Conservation (phyloP, 306 rosid species). For the Mimosa bimucronata region DNA sequence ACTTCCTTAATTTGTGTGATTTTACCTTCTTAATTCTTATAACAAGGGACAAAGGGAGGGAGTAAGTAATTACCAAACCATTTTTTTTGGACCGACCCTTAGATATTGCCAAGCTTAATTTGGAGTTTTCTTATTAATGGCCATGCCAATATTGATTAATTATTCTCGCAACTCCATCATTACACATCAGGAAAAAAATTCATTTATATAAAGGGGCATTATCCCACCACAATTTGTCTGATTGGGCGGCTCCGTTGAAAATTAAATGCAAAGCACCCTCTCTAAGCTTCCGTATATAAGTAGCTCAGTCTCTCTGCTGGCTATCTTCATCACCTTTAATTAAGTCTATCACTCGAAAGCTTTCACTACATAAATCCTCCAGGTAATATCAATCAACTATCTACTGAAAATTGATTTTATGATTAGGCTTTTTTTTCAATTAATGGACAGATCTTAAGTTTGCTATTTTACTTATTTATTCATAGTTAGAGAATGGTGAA, state of each 20-base stretch:
- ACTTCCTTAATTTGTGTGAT: no score
- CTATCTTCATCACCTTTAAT: background rate
- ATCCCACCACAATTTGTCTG: conserved; percentile 35
- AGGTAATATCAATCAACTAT: background rate
- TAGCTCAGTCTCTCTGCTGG: background rate
- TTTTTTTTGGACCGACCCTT: no score
- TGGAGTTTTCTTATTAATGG: background rate
- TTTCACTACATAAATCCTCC: background rate
- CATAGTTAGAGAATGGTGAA: background rate
- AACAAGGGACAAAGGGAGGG: no score
- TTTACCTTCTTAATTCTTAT: no score
- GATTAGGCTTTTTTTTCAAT: background rate
- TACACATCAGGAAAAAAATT: background rate
- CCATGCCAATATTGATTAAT: background rate
- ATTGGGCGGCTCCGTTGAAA: conserved; percentile 5
- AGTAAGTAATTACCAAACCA: no score
- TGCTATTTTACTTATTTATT: background rate
- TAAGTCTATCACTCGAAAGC: background rate
- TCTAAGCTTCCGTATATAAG: background rate
- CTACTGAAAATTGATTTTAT: background rate
- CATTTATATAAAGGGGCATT: background rate
- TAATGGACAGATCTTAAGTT: background rate
- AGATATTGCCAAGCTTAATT: background rate
- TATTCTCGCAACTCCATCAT: conserved; percentile 14
- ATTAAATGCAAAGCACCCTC: background rate